Conservation (phyloP, 2,329 filamentous ascomycete genomes). For the Cladophialophora yegresii region DNA sequence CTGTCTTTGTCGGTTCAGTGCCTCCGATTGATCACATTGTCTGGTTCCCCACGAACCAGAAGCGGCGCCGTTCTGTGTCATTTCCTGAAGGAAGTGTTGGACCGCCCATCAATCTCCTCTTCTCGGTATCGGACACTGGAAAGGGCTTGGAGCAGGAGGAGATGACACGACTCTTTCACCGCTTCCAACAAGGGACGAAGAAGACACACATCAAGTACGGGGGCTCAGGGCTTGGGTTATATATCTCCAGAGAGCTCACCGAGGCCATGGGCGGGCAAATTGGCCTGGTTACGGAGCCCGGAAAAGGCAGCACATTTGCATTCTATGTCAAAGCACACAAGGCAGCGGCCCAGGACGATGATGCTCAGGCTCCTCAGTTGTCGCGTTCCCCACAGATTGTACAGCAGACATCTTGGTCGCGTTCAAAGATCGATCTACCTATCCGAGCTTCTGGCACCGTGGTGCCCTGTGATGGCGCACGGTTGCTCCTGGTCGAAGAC, state of each 20-base stretch:
- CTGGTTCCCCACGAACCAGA: slow-evolving; percentile 25
- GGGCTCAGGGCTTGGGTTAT: slow-evolving; percentile 74
- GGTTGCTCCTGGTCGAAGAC: slow-evolving; percentile 48
- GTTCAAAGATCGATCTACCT: not conserved
- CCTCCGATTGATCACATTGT: slow-evolving; percentile 19
- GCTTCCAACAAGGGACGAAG: slow-evolving; percentile 75
- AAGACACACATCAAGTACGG: slow-evolving; percentile 77
- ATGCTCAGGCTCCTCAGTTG: not conserved
- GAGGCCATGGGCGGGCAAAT: slow-evolving; percentile 79
- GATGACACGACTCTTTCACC: slow-evolving; percentile 71
- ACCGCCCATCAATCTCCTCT: slow-evolving; percentile 64
- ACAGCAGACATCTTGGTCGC: slow-evolving; percentile 2
- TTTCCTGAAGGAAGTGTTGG: slow-evolving; percentile 57
- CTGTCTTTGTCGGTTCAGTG: slow-evolving; percentile 10
- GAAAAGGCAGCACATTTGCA: slow-evolving; percentile 58
- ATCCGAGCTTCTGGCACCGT: not conserved
- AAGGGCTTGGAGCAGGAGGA: slow-evolving; percentile 70
- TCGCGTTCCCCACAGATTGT: not conserved
- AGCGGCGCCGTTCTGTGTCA: slow-evolving; percentile 37
- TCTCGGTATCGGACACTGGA: slow-evolving; percentile 75
- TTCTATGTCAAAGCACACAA: slow-evolving; percentile 56
- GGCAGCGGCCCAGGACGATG: slow-evolving; percentile 1
- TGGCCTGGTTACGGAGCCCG: slow-evolving; percentile 61
- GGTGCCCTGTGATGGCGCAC: not conserved
- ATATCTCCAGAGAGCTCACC: slow-evolving; percentile 73